A percentile compares a stretch with the other conserved stretches of the same genome.
Evolutionary conservation across 169 alveolate species (phyloP).

Genomic region (Cryptosporidium sp.): DNA sequence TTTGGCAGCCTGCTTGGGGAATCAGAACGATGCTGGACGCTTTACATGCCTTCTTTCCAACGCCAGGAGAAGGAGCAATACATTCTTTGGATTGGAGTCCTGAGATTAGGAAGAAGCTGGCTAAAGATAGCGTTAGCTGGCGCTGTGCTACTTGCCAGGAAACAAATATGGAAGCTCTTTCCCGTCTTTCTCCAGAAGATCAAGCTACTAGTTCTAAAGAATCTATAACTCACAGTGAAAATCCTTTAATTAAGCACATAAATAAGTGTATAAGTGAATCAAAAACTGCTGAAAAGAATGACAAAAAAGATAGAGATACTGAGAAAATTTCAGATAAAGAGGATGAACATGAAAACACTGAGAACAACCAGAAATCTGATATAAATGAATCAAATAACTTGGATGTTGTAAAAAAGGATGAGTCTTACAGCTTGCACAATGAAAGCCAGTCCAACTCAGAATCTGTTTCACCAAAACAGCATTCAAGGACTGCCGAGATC

Average conservation of each 20-base stretch:
- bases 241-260: conserved; percentile 46
- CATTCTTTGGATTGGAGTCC: conserved; percentile 77
- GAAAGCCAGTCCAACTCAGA: background rate
- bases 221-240: conserved; percentile 4
- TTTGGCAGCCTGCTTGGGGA: conserved; percentile 95
- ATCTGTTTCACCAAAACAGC: background rate
- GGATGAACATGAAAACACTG: background rate
- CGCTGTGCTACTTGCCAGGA: conserved; percentile 53
- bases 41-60: conserved; percentile 89
- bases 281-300: background rate
- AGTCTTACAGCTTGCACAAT: background rate
- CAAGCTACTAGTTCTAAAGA: background rate
- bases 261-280: conserved; percentile 42
- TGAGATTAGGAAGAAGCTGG: conserved; percentile 55
- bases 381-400: background rate
- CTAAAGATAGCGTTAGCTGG: conserved; percentile 75
- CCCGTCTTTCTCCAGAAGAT: conserved; percentile 29
- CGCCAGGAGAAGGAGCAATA: conserved; percentile 80
- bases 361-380: background rate
- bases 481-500: background rate
- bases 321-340: background rate
- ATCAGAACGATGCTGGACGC: conserved; percentile 91
- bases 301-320: background rate
- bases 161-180: conserved; percentile 33
- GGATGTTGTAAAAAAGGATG: background rate